Evolutionary conservation across 2,329 filamentous ascomycete species (phyloP).

Genomic region (Aureobasidium sp.): DNA sequence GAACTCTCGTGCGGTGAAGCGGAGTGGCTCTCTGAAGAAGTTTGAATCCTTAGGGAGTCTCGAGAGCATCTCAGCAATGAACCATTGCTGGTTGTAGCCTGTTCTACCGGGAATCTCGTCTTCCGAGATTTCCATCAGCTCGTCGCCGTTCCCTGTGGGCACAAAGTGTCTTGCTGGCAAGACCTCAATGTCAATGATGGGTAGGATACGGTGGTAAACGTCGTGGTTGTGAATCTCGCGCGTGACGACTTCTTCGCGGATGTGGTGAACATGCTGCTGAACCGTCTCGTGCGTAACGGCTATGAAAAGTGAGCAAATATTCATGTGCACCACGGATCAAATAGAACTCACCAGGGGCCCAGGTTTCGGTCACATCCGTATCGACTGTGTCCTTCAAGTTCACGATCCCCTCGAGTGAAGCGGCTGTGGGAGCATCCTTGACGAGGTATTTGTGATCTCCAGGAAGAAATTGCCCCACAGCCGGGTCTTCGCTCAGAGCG

Average conservation of each 20-base stretch:
- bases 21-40: constrained; percentile 19
- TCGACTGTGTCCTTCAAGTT: constrained; percentile 35
- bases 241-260: constrained; percentile 42
- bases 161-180: constrained; percentile 48
- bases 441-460: constrained; percentile 15
- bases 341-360: constrained; percentile 33
- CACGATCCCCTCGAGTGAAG: constrained; percentile 26
- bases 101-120: constrained; percentile 32
- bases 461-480: not conserved
- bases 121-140: constrained; percentile 41
- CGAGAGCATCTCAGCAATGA: constrained; percentile 28
- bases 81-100: constrained; percentile 24
- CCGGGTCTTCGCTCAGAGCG: constrained; percentile 1
- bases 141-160: constrained; percentile 29
- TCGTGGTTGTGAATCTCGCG: constrained; percentile 51
- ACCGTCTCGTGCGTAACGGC: constrained; percentile 47
- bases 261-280: constrained; percentile 38
- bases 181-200: constrained; percentile 47
- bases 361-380: constrained; percentile 30
- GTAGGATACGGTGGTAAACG: constrained; percentile 46
- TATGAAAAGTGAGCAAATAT: constrained; percentile 20
- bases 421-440: constrained; percentile 16
- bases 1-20: constrained; percentile 32
- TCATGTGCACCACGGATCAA: not conserved
- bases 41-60: constrained; percentile 22